Percentiles rank a stretch among this genome's conserved stretches.
Conservation (phyloP, 352 stramenopile species). For the Hyaloperonospora brassicae region DNA sequence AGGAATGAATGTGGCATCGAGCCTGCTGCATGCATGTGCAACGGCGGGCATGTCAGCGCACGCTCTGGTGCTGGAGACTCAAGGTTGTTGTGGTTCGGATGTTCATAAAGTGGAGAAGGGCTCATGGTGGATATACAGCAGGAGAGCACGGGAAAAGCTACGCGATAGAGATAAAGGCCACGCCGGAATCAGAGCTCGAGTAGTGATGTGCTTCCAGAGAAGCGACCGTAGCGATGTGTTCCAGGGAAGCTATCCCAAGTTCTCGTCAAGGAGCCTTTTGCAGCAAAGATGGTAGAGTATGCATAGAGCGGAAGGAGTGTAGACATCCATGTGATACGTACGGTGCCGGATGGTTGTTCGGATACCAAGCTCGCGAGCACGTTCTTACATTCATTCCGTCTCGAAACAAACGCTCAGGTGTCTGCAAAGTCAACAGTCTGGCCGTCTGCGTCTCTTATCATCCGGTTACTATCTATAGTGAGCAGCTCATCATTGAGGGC, state of each 20-base stretch:
- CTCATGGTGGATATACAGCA: too few species aligned
- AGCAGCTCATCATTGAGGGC: neutral
- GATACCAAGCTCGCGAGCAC: slow-evolving; percentile 18
- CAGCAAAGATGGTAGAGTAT: slow-evolving; percentile 15
- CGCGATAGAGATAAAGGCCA: slow-evolving; percentile 13
- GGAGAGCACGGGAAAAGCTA: slow-evolving; percentile 4
- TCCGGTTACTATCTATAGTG: slow-evolving; percentile 2
- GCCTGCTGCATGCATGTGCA: too few species aligned
- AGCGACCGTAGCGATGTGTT: too few species aligned
- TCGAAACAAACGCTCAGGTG: too few species aligned
- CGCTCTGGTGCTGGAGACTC: too few species aligned
- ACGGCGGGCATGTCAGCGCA: too few species aligned
- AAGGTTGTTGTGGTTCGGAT: too few species aligned
- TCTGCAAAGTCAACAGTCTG: too few species aligned
- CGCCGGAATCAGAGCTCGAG: neutral
- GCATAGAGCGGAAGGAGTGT: slow-evolving; percentile 31
- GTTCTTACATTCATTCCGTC: slow-evolving; percentile 6
- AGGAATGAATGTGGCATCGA: too few species aligned
- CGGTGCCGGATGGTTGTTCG: slow-evolving; percentile 37
- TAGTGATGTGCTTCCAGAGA: too few species aligned
- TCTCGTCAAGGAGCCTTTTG: slow-evolving; percentile 19
- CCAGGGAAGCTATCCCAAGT: slow-evolving; percentile 5
- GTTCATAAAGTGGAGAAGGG: too few species aligned
- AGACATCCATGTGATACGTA: slow-evolving; percentile 36
- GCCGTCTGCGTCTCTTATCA: too few species aligned